These are phyloP conservation scores for Magnolia changhungtana DNA, from an alignment of 164 flowering plant genomes.

Conservation along the genomic window DNA sequence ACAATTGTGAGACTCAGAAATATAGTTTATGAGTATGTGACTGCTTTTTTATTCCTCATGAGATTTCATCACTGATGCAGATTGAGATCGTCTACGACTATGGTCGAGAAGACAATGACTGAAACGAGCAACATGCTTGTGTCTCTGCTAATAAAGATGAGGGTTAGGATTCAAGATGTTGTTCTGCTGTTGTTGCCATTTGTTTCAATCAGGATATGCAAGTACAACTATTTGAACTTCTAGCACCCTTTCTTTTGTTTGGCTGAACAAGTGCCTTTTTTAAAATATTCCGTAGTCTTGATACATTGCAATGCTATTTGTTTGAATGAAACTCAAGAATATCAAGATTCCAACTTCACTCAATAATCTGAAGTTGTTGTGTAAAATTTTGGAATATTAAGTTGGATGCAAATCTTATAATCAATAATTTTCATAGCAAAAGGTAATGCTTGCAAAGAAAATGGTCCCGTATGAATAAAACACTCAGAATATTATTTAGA, in stretches of 20 bases:
- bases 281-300: not conserved
- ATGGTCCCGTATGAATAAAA: no score
- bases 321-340: no score
- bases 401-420: no score
- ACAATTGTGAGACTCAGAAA: not conserved
- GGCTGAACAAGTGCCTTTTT: not conserved
- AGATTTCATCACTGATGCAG: conserved; percentile 37
- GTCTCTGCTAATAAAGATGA: not conserved
- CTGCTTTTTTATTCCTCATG: not conserved
- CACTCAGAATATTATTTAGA: no score
- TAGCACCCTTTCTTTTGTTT: not conserved
- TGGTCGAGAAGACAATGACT: conserved; percentile 65
- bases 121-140: conserved; percentile 3
- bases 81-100: conserved; percentile 76
- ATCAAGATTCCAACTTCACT: no score
- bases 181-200: not conserved
- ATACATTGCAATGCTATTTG: no score
- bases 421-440: no score
- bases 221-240: not conserved
- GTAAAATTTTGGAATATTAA: no score
- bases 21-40: not conserved
- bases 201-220: not conserved
- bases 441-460: no score
- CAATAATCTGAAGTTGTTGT: no score
- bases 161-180: not conserved